Evolutionary conservation across 2,329 filamentous ascomycete species (phyloP).

Genomic region (Cladophialophora bantiana): DNA sequence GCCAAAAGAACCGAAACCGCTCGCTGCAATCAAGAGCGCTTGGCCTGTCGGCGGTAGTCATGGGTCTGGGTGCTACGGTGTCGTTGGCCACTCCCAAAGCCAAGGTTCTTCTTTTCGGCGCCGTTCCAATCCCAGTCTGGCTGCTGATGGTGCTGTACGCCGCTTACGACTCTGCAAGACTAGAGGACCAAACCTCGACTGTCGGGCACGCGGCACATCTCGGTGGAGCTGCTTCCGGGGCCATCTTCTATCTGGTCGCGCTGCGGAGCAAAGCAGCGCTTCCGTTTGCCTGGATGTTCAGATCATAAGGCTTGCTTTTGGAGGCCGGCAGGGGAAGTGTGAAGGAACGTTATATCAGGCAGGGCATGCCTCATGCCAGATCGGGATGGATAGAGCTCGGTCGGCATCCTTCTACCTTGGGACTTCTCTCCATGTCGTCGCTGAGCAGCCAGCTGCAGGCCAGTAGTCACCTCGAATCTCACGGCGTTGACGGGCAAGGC

Average conservation of each 20-base stretch:
- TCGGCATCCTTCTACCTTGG: too few relatives aligned
- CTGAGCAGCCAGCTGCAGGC: too few relatives aligned
- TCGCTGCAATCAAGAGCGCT: not conserved
- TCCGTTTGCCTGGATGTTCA: constrained; percentile 6
- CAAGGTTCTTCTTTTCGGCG: constrained; percentile 1
- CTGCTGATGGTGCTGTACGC: constrained; percentile 12
- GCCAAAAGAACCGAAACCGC: too few relatives aligned
- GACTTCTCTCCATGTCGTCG: too few relatives aligned
- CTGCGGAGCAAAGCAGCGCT: constrained; percentile 9
- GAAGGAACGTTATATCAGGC: too few relatives aligned
- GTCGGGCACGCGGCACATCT: constrained; percentile 28
- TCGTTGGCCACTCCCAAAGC: constrained; percentile 12
- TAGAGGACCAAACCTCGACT: constrained; percentile 20
- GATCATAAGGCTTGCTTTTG: not conserved
- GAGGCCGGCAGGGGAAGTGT: too few relatives aligned
- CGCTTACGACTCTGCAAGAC: constrained; percentile 20
- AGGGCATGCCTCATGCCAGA: too few relatives aligned
- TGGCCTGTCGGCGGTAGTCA: constrained; percentile 27
- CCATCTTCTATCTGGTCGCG: constrained; percentile 13
- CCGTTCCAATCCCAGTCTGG: constrained; percentile 20
- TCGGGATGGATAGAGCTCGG: too few relatives aligned
- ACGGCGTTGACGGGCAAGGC: too few relatives aligned
- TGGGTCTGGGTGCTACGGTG: constrained; percentile 23
- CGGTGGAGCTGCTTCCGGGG: constrained; percentile 25
- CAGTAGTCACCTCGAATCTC: too few relatives aligned